These are phyloP conservation scores for Trichoderma citrinoviride DNA, from an alignment of 2,329 filamentous ascomycete species.

Conservation along the genomic window DNA sequence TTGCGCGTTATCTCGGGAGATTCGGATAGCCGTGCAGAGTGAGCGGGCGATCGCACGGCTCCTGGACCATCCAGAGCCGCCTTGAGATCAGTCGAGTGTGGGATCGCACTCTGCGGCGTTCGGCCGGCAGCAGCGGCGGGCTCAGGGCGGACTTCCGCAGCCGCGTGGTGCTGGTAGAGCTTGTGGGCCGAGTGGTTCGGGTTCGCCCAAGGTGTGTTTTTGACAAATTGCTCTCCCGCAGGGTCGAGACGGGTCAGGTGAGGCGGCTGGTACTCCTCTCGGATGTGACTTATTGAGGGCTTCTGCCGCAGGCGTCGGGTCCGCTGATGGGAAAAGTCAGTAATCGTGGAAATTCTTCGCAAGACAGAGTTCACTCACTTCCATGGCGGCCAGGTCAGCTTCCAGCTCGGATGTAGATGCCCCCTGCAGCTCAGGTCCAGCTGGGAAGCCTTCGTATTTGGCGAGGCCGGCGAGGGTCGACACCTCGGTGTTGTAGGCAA, in stretches of 20 bases:
- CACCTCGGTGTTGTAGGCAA: conserved; percentile 92
- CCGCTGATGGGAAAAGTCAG: conserved; percentile 33
- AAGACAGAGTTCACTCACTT: conserved; percentile 50
- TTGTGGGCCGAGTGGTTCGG: conserved; percentile 74
- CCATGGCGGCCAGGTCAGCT: conserved; percentile 85
- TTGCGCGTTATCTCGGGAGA: conserved; percentile 47
- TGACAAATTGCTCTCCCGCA: conserved; percentile 81
- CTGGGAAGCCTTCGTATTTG: conserved; percentile 94
- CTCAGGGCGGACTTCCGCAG: conserved; percentile 23
- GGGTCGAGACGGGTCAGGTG: conserved; percentile 55
- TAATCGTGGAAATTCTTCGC: neutral
- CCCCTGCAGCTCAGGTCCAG: conserved; percentile 78
- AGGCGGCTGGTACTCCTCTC: conserved; percentile 49
- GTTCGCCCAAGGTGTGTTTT: conserved; percentile 90
- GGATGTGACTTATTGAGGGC: conserved; percentile 39
- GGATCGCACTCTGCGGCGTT: conserved; percentile 26
- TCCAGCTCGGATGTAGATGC: conserved; percentile 73
- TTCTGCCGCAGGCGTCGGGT: conserved; percentile 37
- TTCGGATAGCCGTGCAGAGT: conserved; percentile 34
- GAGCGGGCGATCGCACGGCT: conserved; percentile 30
- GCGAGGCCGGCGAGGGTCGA: conserved; percentile 86
- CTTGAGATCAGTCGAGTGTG: conserved; percentile 28
- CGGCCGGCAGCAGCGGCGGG: conserved; percentile 23
- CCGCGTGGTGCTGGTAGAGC: conserved; percentile 41
- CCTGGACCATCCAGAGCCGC: conserved; percentile 27